phyloP scores from a whole-genome alignment of 2,329 filamentous ascomycete species.

The Cladosporium sp. region DNA sequence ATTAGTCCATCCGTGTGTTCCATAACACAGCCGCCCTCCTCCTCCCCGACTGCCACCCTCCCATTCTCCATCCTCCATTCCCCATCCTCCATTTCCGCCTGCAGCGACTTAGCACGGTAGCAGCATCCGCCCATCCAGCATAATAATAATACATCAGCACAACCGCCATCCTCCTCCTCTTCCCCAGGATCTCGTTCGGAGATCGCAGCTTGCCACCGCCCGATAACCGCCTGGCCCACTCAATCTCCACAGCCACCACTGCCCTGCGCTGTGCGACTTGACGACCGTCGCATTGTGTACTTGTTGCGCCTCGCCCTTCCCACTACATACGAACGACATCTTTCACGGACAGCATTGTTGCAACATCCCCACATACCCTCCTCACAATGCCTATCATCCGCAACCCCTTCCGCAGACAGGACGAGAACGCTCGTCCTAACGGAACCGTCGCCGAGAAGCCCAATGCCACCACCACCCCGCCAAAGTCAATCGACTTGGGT shows the following conservation, averaged over 20 bases:
- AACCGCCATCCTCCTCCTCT: not conserved
- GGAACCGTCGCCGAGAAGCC: slow-evolving; percentile 10
- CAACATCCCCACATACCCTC: not conserved
- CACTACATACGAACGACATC: not conserved
- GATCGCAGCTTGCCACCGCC: slow-evolving; percentile 16
- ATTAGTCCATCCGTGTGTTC: not conserved
- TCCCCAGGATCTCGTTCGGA: slow-evolving; percentile 15
- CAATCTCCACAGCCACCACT: slow-evolving; percentile 14
- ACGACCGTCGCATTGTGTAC: slow-evolving; percentile 18
- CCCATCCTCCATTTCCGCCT: slow-evolving; percentile 4
- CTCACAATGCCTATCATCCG: slow-evolving; percentile 40
- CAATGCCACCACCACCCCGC: slow-evolving; percentile 30
- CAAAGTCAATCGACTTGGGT: slow-evolving; percentile 41
- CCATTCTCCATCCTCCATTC: not conserved
- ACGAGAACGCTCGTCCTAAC: slow-evolving; percentile 37
- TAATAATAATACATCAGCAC: not conserved
- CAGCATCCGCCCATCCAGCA: not conserved
- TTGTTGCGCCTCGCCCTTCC: not conserved
- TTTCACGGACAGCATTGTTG: not conserved
- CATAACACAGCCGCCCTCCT: slow-evolving; percentile 7
- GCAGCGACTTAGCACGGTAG: not conserved
- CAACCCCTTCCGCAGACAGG: slow-evolving; percentile 41
- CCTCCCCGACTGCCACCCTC: not conserved
- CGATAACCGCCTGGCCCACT: slow-evolving; percentile 7
- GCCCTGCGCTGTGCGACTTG: slow-evolving; percentile 4